These are phyloP conservation scores for Colletotrichum agaves DNA, from an alignment of 2,329 filamentous ascomycete species.

Conservation along the genomic window DNA sequence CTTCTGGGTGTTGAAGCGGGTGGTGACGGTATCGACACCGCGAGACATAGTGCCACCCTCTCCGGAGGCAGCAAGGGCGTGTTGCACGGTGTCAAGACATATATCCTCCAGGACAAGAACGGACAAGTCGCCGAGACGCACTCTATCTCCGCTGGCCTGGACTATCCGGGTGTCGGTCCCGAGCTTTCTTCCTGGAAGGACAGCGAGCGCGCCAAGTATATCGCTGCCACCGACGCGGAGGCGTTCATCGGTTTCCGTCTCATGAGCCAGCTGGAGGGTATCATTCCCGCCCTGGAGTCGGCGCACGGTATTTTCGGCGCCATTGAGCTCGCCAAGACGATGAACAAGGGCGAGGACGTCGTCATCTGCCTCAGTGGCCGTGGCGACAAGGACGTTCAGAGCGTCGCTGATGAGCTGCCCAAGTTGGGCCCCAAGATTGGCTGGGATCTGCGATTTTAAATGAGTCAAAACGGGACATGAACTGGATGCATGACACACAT, in stretches of 20 bases:
- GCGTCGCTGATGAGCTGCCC: slow-evolving; percentile 93
- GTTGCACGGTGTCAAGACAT: slow-evolving; percentile 94
- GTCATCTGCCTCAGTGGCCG: slow-evolving; percentile 94
- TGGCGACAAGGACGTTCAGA: slow-evolving; percentile 99
- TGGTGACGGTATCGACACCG: slow-evolving; percentile 89
- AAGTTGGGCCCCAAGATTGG: slow-evolving; percentile 89
- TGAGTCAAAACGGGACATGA: too few species aligned
- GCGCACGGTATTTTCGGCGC: slow-evolving; percentile 93
- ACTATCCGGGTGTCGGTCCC: slow-evolving; percentile 96
- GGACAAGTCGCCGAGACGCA: slow-evolving; percentile 96
- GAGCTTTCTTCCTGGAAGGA: slow-evolving; percentile 96
- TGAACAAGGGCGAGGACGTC: slow-evolving; percentile 87
- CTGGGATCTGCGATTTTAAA: slow-evolving; percentile 73
- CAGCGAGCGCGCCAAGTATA: slow-evolving; percentile 83
- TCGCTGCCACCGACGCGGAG: slow-evolving; percentile 90
- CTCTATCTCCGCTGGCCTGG: slow-evolving; percentile 94
- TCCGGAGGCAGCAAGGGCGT: slow-evolving; percentile 90
- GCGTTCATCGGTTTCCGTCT: slow-evolving; percentile 89
- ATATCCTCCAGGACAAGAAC: slow-evolving; percentile 91
- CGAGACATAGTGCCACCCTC: slow-evolving; percentile 87
- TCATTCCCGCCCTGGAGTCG: slow-evolving; percentile 95
- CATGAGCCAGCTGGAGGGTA: slow-evolving; percentile 89
- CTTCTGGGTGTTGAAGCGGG: slow-evolving; percentile 94
- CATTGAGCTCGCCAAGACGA: slow-evolving; percentile 89
- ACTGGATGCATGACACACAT: background rate